Percentiles rank a stretch among this genome's conserved stretches.
Conservation (phyloP, 192 early-diverging fungal species). For the Irineochytrium annulatum region DNA sequence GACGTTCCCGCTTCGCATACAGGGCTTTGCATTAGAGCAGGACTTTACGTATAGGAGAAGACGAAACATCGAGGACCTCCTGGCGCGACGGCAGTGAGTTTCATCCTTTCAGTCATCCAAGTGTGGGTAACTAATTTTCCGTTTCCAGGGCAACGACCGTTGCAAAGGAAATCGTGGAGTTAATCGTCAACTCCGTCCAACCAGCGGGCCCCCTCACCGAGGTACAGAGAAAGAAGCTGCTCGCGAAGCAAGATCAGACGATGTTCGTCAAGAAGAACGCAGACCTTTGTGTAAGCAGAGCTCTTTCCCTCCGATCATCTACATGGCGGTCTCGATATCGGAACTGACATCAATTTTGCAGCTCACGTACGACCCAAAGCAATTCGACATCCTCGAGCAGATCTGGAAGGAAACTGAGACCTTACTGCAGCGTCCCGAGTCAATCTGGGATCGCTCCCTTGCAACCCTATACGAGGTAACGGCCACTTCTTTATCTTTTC, state of each 20-base stretch:
- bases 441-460: constrained; percentile 19
- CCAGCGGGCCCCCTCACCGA: neutral
- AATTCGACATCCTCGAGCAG: constrained; percentile 10
- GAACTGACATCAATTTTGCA: neutral
- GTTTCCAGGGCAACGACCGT: constrained; percentile 24
- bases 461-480: constrained; percentile 7
- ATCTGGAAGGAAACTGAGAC: constrained; percentile 5
- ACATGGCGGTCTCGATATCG: neutral
- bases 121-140: neutral
- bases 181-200: constrained; percentile 11
- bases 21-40: constrained; percentile 46
- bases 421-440: neutral
- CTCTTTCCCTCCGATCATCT: neutral
- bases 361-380: constrained; percentile 8
- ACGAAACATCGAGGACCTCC: constrained; percentile 18
- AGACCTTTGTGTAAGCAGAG: constrained; percentile 20
- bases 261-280: constrained; percentile 26
- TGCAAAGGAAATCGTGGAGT: constrained; percentile 29
- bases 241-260: constrained; percentile 17
- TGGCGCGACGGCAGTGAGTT: constrained; percentile 25
- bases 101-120: neutral
- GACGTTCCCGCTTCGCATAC: neutral
- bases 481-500: neutral
- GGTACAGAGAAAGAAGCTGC: constrained; percentile 11
- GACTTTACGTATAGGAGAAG: constrained; percentile 31